Evolutionary conservation across 768 basidiomycete species (phyloP).

Genomic region (Myochromella boudieri): DNA sequence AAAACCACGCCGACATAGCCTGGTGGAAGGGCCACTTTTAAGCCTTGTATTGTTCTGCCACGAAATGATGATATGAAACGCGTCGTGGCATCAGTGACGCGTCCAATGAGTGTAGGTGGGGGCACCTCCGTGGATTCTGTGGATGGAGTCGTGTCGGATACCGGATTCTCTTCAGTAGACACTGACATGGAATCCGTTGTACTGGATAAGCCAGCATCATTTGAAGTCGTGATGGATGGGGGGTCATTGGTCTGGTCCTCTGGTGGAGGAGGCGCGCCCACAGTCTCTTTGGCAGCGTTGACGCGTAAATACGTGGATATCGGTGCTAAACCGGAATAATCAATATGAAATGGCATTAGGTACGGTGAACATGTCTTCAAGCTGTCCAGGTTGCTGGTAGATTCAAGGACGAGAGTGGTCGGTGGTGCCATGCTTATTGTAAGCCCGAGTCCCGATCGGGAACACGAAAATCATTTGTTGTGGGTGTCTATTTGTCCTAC

Average conservation of each 20-base stretch:
- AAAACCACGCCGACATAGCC: constrained; percentile 74
- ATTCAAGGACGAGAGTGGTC: constrained; percentile 6
- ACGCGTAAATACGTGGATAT: constrained; percentile 74
- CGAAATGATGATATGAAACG: constrained; percentile 69
- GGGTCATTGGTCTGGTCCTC: constrained; percentile 7
- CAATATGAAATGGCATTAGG: constrained; percentile 84
- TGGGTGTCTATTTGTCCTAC: background rate
- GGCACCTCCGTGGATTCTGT: constrained; percentile 1
- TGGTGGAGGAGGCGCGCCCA: constrained; percentile 23
- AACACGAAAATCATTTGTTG: background rate
- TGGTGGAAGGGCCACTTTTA: constrained; percentile 56
- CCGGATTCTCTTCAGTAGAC: background rate
- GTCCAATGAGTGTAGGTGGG: constrained; percentile 13
- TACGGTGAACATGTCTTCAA: constrained; percentile 49
- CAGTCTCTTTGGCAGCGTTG: constrained; percentile 35
- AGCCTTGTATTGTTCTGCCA: constrained; percentile 72
- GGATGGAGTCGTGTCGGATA: background rate
- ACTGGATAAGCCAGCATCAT: background rate
- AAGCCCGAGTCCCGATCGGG: background rate
- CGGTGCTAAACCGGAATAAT: constrained; percentile 68
- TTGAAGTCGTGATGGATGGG: background rate
- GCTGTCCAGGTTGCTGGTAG: background rate
- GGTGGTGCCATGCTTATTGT: constrained; percentile 3
- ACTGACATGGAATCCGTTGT: background rate
- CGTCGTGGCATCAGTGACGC: constrained; percentile 27